Conservation (phyloP, 352 stramenopile species). For the Globisporangium middletonii region DNA sequence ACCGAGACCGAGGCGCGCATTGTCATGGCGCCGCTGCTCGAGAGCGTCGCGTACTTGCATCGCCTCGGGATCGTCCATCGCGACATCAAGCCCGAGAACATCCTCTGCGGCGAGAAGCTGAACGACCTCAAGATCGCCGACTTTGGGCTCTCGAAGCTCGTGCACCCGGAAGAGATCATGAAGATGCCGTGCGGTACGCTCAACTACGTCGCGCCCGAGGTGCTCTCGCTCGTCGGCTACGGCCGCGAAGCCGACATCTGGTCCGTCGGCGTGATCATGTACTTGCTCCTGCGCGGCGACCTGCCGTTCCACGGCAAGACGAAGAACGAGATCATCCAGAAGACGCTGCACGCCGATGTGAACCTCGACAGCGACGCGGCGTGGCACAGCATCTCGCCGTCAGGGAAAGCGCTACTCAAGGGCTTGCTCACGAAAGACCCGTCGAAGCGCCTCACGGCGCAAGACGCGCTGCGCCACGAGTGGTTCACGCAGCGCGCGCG, state of each 20-base stretch:
- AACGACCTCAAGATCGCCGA: constrained; percentile 89
- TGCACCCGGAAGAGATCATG: constrained; percentile 90
- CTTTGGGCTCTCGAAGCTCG: constrained; percentile 91
- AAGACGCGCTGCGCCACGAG: constrained; percentile 72
- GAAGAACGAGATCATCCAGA: constrained; percentile 91
- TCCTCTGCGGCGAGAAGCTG: constrained; percentile 84
- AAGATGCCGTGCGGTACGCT: constrained; percentile 92
- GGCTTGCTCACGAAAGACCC: constrained; percentile 84
- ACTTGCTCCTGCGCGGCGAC: constrained; percentile 81
- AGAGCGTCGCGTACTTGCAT: constrained; percentile 90
- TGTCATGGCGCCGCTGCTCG: constrained; percentile 84
- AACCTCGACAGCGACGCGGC: constrained; percentile 64
- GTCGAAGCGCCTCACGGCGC: constrained; percentile 65
- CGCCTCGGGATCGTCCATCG: constrained; percentile 88
- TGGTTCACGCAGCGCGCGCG: constrained; percentile 52
- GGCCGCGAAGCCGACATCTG: constrained; percentile 90
- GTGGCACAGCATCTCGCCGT: constrained; percentile 50
- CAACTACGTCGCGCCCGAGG: constrained; percentile 92
- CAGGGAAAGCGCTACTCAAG: constrained; percentile 63
- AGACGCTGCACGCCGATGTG: constrained; percentile 83
- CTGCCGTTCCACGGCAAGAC: constrained; percentile 90
- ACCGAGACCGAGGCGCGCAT: constrained; percentile 85
- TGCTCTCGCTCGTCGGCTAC: constrained; percentile 86
- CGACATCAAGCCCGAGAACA: constrained; percentile 87
- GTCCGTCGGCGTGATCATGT: constrained; percentile 92